phyloP scores from a whole-genome alignment of 495 filamentous ascomycete species.

The Trichocladium antarcticum region DNA sequence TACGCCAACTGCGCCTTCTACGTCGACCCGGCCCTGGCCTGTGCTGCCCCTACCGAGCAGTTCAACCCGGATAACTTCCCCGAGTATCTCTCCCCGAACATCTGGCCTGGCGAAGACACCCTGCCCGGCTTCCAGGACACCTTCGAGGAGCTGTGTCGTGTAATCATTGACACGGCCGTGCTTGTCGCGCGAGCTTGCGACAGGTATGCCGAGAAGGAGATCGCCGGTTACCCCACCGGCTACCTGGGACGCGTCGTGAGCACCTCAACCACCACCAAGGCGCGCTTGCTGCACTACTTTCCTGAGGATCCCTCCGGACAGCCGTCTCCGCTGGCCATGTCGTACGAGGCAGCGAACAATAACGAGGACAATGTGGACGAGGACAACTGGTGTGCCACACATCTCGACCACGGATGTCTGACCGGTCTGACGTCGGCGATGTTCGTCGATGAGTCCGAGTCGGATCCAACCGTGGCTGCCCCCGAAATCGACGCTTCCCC shows the following conservation, averaged over 20 bases:
- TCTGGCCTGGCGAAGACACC: constrained; percentile 62
- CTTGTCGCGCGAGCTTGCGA: constrained; percentile 85
- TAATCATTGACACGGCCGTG: constrained; percentile 82
- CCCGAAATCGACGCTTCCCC: constrained; percentile 18
- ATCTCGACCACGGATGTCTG: constrained; percentile 86
- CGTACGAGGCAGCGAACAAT: constrained; percentile 18
- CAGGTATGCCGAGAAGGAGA: constrained; percentile 65
- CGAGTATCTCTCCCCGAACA: constrained; percentile 54
- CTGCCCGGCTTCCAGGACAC: constrained; percentile 63
- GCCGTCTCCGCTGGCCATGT: constrained; percentile 8
- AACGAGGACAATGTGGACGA: constrained; percentile 40
- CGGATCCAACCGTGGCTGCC: constrained; percentile 30
- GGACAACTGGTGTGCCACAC: constrained; percentile 95
- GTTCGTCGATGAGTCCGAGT: constrained; percentile 74
- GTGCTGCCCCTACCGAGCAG: constrained; percentile 45
- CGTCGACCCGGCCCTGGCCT: constrained; percentile 51
- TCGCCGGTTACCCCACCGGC: constrained; percentile 58
- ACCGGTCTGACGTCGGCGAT: constrained; percentile 90
- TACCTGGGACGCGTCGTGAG: constrained; percentile 82
- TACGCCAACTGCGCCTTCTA: constrained; percentile 96
- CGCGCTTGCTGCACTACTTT: constrained; percentile 88
- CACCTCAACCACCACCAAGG: constrained; percentile 80
- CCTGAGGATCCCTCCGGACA: constrained; percentile 39
- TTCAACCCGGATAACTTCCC: constrained; percentile 50
- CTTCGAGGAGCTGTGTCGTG: constrained; percentile 62